phyloP scores from a whole-genome alignment of 1,139 yeast species.

The Blastobotrys capitulatus region DNA sequence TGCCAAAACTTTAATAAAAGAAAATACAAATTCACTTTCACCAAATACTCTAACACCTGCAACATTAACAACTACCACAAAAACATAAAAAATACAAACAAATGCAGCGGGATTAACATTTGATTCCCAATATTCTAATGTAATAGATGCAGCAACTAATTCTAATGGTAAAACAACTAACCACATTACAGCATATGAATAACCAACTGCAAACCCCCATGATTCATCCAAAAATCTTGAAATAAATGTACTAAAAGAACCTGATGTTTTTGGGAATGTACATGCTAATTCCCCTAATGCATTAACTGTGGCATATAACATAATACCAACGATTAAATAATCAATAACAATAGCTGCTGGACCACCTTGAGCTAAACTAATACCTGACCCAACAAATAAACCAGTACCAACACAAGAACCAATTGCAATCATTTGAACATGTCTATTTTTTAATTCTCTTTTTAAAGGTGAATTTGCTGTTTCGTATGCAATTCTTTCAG shows the following conservation, averaged over 20 bases:
- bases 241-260: slow-evolving; percentile 70
- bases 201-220: slow-evolving; percentile 80
- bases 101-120: slow-evolving; percentile 59
- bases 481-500: slow-evolving; percentile 27
- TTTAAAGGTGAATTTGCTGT: slow-evolving; percentile 36
- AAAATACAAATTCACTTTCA: slow-evolving; percentile 60
- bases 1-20: slow-evolving; percentile 52
- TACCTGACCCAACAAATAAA: slow-evolving; percentile 69
- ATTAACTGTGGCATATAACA: slow-evolving; percentile 68
- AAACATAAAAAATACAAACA: slow-evolving; percentile 57
- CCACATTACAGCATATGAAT: slow-evolving; percentile 45
- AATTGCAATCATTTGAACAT: slow-evolving; percentile 64
- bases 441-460: slow-evolving; percentile 44
- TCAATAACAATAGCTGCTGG: slow-evolving; percentile 79
- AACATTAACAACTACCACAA: slow-evolving; percentile 51
- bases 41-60: slow-evolving; percentile 72
- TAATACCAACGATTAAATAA: slow-evolving; percentile 60
- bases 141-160: slow-evolving; percentile 69
- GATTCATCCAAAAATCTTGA: slow-evolving; percentile 66
- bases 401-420: slow-evolving; percentile 87
- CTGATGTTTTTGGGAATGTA: slow-evolving; percentile 62
- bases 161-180: slow-evolving; percentile 68
- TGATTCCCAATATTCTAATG: slow-evolving; percentile 59
- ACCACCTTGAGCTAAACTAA: slow-evolving; percentile 64
- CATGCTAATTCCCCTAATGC: slow-evolving; percentile 86